Evolutionary conservation across 495 filamentous ascomycete genomes (phyloP), one percentile per base, ranked within the genome.

Genomic region (Neurospora cerealis): DNA sequence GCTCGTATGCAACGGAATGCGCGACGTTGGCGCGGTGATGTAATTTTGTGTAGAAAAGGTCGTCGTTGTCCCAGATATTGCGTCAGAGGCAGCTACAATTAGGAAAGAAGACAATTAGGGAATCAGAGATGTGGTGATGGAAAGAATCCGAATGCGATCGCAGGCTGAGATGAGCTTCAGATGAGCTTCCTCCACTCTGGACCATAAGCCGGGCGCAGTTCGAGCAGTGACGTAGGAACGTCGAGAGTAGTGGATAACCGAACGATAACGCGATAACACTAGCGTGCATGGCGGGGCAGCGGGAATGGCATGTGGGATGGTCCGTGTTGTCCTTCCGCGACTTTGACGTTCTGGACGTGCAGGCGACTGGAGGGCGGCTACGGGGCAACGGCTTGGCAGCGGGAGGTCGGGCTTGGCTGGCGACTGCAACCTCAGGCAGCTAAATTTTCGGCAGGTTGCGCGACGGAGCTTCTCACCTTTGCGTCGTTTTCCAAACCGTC

Each of bases 401-500:
- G 54, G 54, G 54, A 66, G 54, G 54, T 66, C 54, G 54, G 28
- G 28, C 28, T 75, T 46, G 44, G 70, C 69, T 19, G 38, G 48
- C 54, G 54, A 3, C 54, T 34, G 54, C 54, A 66, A 66, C 54
- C 54, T 66, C 54, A 66, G 54, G 54, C 54, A 66, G 28, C 54
- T 28, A 66, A 66, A 66, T 66, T 66, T 66, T 62, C 54, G 24
- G 54, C 54, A 62, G 54, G 54, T 34, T 28, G 54, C 54, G 54
- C 54, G 54, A 66, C 28, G 28, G 74, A 76, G 76, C 70, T 78
- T 73, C 71, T 70, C 71, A 70, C 48, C 77, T 77, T 77, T 75
- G 73, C 76, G 77, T 69, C 76, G 73, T 78, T 78, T 76, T 79
- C 69, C 76, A 73, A 70, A 74, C 78, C 71, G 71, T 76, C 71